Conservation (phyloP, 106 monocot genomes). For the Phalaenopsis aphrodite region DNA sequence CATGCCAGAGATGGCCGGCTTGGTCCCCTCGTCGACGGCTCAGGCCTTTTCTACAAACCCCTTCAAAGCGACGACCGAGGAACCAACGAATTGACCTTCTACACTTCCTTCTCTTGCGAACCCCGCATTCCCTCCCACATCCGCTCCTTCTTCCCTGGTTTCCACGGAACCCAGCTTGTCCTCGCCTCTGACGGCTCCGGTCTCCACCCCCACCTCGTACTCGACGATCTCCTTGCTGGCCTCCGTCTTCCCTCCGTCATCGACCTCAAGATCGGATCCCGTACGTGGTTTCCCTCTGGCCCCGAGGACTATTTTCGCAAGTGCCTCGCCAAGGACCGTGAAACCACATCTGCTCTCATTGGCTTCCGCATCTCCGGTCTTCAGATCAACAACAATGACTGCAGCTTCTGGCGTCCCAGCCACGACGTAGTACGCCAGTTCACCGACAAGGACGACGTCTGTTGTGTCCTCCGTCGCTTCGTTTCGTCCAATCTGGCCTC, state of each 20-base stretch:
- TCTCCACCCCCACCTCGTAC: conserved; percentile 42
- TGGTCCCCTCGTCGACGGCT: conserved; percentile 64
- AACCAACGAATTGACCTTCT: conserved; percentile 52
- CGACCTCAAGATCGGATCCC: conserved; percentile 77
- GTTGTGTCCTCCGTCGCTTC: conserved; percentile 27
- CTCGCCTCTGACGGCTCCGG: conserved; percentile 35
- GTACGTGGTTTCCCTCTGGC: conserved; percentile 55
- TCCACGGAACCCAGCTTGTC: conserved; percentile 52
- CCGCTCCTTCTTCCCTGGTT: conserved; percentile 58
- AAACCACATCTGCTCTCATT: conserved; percentile 35
- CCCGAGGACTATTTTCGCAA: conserved; percentile 44
- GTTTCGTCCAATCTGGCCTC: conserved; percentile 18
- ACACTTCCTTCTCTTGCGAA: conserved; percentile 49
- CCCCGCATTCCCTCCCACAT: conserved; percentile 28
- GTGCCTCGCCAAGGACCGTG: conserved; percentile 46
- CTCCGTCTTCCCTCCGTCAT: conserved; percentile 37
- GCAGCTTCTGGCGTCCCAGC: conserved; percentile 18
- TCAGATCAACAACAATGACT: conserved; percentile 21
- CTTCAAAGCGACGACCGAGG: conserved; percentile 64
- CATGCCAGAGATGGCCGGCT: conserved; percentile 26
- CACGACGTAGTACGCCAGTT: conserved; percentile 12
- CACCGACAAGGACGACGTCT: conserved; percentile 16
- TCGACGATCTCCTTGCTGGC: conserved; percentile 45
- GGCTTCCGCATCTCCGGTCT: conserved; percentile 75
- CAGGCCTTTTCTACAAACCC: conserved; percentile 80